Evolutionary conservation across 768 basidiomycete species (phyloP).

Genomic region (Brasilioporus rufonigricans): DNA sequence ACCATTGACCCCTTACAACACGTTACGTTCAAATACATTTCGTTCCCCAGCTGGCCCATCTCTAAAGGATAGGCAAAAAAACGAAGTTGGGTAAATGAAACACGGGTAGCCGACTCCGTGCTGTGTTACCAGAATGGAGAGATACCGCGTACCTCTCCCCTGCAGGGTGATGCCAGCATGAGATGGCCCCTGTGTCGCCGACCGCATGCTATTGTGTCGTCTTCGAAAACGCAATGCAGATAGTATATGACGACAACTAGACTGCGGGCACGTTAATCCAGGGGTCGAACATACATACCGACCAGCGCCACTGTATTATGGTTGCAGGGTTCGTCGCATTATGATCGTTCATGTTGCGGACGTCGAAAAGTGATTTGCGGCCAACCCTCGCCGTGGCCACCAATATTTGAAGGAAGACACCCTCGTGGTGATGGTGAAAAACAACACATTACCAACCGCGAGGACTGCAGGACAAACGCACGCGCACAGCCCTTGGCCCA

Average conservation of each 20-base stretch:
- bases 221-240: neutral
- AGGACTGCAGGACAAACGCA: neutral
- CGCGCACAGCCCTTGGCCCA: neutral
- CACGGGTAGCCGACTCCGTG: neutral
- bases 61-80: no score
- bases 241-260: neutral
- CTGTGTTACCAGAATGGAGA: neutral
- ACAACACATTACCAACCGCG: neutral
- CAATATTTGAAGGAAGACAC: neutral
- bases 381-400: constrained; percentile 2
- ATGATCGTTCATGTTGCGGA: neutral
- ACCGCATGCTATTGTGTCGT: neutral
- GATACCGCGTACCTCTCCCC: neutral
- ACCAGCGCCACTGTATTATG: neutral
- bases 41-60: no score
- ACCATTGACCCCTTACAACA: no score
- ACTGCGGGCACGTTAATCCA: neutral
- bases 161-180: neutral
- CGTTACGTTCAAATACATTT: no score
- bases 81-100: no score
- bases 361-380: neutral
- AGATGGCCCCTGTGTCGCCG: neutral
- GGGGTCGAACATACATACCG: neutral
- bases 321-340: neutral
- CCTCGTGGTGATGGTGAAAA: neutral